Conservation (phyloP, 2,329 filamentous ascomycete genomes). For the Teratosphaeria epicoccoides region DNA sequence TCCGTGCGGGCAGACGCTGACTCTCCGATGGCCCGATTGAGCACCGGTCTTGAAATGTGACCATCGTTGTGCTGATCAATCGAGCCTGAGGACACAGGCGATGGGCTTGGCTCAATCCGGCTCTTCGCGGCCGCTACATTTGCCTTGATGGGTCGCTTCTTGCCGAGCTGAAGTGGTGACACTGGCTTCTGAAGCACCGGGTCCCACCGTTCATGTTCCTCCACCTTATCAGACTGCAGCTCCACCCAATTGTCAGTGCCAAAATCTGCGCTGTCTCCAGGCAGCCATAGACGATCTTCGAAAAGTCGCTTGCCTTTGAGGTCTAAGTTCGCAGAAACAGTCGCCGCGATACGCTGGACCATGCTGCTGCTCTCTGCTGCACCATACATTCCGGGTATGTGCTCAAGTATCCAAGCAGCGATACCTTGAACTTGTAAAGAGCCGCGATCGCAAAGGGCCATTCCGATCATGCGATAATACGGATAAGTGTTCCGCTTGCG, state of each 20-base stretch:
- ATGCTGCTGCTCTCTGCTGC: slow-evolving; percentile 2
- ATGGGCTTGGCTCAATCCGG: background rate
- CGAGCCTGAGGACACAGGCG: background rate
- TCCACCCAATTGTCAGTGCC: slow-evolving; percentile 10
- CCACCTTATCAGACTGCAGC: slow-evolving; percentile 12
- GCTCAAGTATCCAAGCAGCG: slow-evolving; percentile 18
- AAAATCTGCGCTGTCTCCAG: background rate
- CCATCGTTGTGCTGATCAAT: background rate
- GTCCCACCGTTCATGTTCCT: slow-evolving; percentile 17
- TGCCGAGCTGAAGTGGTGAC: slow-evolving; percentile 3
- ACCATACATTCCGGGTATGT: slow-evolving; percentile 11
- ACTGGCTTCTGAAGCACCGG: slow-evolving; percentile 11
- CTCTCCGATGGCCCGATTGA: background rate
- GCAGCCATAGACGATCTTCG: background rate
- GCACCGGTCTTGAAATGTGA: too few relatives aligned
- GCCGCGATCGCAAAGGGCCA: slow-evolving; percentile 20
- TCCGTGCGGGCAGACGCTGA: background rate
- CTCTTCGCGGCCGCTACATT: background rate
- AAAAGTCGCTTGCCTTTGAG: slow-evolving; percentile 1
- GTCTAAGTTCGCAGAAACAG: background rate
- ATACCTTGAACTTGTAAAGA: slow-evolving; percentile 12
- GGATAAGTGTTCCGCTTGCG: background rate
- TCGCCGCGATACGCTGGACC: slow-evolving; percentile 1
- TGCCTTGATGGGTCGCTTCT: background rate
- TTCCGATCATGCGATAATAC: slow-evolving; percentile 13